Percentiles rank a stretch among this genome's conserved stretches.
Evolutionary conservation across 1,284 basidiomycete genomes (phyloP).

Genomic region (Pyrrhoderma lamaoense): DNA sequence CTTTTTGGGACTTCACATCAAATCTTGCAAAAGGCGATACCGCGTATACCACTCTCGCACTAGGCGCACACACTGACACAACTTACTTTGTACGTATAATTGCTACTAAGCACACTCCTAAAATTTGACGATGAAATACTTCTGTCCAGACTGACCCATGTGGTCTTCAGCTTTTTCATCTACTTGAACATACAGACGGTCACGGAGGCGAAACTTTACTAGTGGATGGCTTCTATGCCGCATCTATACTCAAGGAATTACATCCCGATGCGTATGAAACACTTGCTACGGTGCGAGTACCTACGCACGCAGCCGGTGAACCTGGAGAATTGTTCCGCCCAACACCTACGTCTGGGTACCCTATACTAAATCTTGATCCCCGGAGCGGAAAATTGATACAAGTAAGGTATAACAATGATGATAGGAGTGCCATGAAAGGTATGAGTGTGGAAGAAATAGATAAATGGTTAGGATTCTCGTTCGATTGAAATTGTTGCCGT

Average conservation of each 20-base stretch:
- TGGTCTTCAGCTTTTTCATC: slow-evolving; percentile 92
- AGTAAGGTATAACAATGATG: slow-evolving; percentile 94
- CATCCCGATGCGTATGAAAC: slow-evolving; percentile 70
- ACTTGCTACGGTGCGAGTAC: slow-evolving; percentile 65
- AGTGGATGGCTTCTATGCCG: slow-evolving; percentile 92
- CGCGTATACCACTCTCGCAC: slow-evolving; percentile 77
- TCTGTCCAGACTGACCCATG: slow-evolving; percentile 76
- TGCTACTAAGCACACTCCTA: too few species aligned
- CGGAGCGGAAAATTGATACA: slow-evolving; percentile 57
- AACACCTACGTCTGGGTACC: slow-evolving; percentile 50
- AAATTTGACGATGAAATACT: too few species aligned
- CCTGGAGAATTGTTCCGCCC: slow-evolving; percentile 55
- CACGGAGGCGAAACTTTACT: slow-evolving; percentile 83
- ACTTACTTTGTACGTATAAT: slow-evolving; percentile 75
- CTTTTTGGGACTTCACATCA: slow-evolving; percentile 96
- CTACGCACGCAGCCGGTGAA: slow-evolving; percentile 87
- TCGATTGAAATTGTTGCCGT: not conserved
- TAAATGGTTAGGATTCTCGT: slow-evolving; percentile 46
- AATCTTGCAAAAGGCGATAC: slow-evolving; percentile 67
- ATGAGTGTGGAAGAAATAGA: slow-evolving; percentile 55
- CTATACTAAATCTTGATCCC: slow-evolving; percentile 63
- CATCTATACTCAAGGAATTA: slow-evolving; percentile 66
- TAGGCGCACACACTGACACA: slow-evolving; percentile 92
- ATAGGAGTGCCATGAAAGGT: slow-evolving; percentile 72
- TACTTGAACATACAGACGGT: slow-evolving; percentile 80